Conservation (phyloP, 768 basidiomycete genomes). For the Ramaria sp. region DNA sequence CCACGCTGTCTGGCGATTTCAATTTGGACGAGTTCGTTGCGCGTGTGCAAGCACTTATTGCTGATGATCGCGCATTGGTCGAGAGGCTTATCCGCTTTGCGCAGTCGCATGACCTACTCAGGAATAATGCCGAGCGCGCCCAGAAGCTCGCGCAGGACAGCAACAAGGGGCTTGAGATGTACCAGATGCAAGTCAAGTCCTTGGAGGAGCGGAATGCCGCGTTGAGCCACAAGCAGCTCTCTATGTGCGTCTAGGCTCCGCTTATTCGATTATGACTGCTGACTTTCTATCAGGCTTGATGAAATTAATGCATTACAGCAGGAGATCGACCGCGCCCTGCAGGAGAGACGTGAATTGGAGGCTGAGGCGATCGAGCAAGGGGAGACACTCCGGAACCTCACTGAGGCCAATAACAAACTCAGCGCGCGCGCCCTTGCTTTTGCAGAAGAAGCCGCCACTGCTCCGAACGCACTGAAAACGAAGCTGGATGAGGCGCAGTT, state of each 20-base stretch:
- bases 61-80: constrained; percentile 76
- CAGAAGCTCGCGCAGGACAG: constrained; percentile 86
- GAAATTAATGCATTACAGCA: constrained; percentile 53
- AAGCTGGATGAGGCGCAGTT: constrained; percentile 57
- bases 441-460: constrained; percentile 55
- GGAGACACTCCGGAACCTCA: constrained; percentile 61
- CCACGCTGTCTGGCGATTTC: constrained; percentile 28
- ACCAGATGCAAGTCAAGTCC: constrained; percentile 77
- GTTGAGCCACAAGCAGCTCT: constrained; percentile 40
- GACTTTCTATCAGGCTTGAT: constrained; percentile 39
- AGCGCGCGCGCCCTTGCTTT: constrained; percentile 62
- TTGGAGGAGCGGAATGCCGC: constrained; percentile 65
- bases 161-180: constrained; percentile 69
- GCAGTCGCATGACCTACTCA: constrained; percentile 81
- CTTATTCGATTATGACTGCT: neutral
- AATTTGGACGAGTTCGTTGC: constrained; percentile 66
- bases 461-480: constrained; percentile 45
- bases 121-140: constrained; percentile 85
- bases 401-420: constrained; percentile 68
- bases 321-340: constrained; percentile 44
- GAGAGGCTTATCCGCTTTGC: constrained; percentile 78
- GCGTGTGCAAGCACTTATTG: constrained; percentile 70
- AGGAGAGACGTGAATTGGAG: constrained; percentile 65
- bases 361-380: constrained; percentile 58
- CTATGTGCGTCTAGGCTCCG: constrained; percentile 35